phyloP scores from a whole-genome alignment of 495 filamentous ascomycete genomes.

The Penicillium salamii region DNA sequence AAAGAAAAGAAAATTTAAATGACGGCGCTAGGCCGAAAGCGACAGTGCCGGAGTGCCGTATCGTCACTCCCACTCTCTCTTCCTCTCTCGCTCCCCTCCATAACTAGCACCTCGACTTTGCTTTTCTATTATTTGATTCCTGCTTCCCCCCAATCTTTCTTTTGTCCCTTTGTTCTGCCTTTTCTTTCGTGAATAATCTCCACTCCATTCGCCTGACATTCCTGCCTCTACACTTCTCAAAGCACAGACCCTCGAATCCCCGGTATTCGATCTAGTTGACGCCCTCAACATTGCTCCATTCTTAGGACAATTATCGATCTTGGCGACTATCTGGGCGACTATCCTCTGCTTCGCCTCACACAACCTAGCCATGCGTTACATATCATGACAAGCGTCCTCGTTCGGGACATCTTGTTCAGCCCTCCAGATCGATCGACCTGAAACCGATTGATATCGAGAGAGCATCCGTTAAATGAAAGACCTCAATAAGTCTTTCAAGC shows the following conservation, averaged over 20 bases:
- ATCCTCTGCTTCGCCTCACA: constrained; percentile 12
- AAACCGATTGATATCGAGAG: constrained; percentile 34
- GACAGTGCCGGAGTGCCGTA: constrained; percentile 26
- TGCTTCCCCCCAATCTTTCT: constrained; percentile 13
- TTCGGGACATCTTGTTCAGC: constrained; percentile 28
- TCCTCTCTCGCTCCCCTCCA: constrained; percentile 8
- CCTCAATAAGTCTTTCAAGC: neutral
- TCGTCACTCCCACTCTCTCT: constrained; percentile 25
- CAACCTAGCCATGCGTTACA: constrained; percentile 36
- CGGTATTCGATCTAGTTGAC: constrained; percentile 27
- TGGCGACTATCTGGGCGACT: constrained; percentile 14
- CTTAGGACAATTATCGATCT: constrained; percentile 28
- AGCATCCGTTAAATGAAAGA: constrained; percentile 21
- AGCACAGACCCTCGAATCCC: constrained; percentile 22
- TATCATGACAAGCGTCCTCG: constrained; percentile 48
- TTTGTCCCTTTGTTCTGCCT: constrained; percentile 17
- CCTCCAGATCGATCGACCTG: constrained; percentile 31
- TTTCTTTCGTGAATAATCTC: constrained; percentile 14
- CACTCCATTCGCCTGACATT: constrained; percentile 22
- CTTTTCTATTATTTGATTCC: constrained; percentile 6
- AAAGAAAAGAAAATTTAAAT: constrained; percentile 9
- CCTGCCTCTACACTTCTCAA: constrained; percentile 4
- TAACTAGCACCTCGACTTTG: constrained; percentile 5
- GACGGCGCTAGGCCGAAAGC: constrained; percentile 21
- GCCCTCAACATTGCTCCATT: constrained; percentile 35